Conservation (phyloP, 352 stramenopile genomes). For the Globisporangium barbulae region DNA sequence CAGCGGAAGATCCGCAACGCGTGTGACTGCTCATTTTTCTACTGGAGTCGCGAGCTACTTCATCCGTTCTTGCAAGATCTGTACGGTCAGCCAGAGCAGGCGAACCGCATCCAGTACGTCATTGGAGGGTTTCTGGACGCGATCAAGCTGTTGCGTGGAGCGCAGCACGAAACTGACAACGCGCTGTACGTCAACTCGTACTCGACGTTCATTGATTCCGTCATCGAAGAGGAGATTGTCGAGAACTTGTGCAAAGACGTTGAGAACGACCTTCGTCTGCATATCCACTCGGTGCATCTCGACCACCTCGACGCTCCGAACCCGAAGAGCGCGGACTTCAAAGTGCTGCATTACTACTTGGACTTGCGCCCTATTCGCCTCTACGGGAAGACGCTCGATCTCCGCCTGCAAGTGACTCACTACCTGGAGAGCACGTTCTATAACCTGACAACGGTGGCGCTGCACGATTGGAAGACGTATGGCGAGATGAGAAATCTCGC, state of each 20-base stretch:
- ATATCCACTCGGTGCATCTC: constrained; percentile 86
- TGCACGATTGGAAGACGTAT: constrained; percentile 96
- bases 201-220: constrained; percentile 74
- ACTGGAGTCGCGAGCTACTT: constrained; percentile 90
- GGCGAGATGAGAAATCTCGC: constrained; percentile 92
- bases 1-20: constrained; percentile 81
- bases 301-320: constrained; percentile 86
- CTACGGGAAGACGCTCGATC: constrained; percentile 84
- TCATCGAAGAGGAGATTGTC: constrained; percentile 87
- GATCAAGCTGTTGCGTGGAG: constrained; percentile 67
- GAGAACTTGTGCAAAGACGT: constrained; percentile 90
- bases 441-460: constrained; percentile 91
- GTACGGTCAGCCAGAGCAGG: constrained; percentile 77
- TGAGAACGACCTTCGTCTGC: constrained; percentile 91
- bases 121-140: constrained; percentile 77
- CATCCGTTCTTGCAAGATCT: constrained; percentile 83
- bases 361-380: constrained; percentile 85
- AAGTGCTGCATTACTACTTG: constrained; percentile 84
- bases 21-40: constrained; percentile 92
- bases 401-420: constrained; percentile 85
- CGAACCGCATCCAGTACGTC: constrained; percentile 82
- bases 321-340: constrained; percentile 78
- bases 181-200: constrained; percentile 66
- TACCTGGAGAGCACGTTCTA: constrained; percentile 96
- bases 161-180: constrained; percentile 76